Evolutionary conservation across 176 grass and related monocot genomes (phyloP).

Genomic region (Hyparrhenia diplandra): DNA sequence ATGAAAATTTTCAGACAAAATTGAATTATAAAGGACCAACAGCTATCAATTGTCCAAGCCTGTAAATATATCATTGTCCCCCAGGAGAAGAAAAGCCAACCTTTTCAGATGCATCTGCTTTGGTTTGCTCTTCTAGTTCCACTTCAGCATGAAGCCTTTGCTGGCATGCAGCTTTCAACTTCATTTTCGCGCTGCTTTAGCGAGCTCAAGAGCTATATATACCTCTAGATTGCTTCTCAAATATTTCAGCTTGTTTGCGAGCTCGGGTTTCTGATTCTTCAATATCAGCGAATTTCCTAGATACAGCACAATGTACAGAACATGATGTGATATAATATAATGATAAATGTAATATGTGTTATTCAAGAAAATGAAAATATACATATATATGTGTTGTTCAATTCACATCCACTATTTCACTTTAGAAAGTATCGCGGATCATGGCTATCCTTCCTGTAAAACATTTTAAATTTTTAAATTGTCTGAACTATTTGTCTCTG

Average conservation of each 20-base stretch:
- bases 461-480: background rate
- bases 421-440: background rate
- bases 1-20: background rate
- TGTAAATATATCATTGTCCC: slow-evolving; percentile 16
- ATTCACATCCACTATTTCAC: background rate
- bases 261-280: slow-evolving; percentile 89
- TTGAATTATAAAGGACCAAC: background rate
- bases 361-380: background rate
- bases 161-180: slow-evolving; percentile 87
- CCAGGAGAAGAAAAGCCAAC: slow-evolving; percentile 42
- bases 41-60: slow-evolving; percentile 15
- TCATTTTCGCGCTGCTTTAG: slow-evolving; percentile 98
- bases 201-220: slow-evolving; percentile 86
- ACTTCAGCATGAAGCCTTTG: slow-evolving; percentile 83
- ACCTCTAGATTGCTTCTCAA: slow-evolving; percentile 68
- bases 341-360: slow-evolving; percentile 11
- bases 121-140: slow-evolving; percentile 57
- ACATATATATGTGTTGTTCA: no score
- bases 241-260: slow-evolving; percentile 54
- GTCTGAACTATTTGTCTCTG: background rate
- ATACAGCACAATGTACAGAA: slow-evolving; percentile 33
- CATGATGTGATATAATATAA: slow-evolving; percentile 11
- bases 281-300: slow-evolving; percentile 69
- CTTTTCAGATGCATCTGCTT: slow-evolving; percentile 86
- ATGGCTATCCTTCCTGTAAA: background rate